Conservation (phyloP, 2,329 filamentous ascomycete genomes). For the Xylaria multiplex region DNA sequence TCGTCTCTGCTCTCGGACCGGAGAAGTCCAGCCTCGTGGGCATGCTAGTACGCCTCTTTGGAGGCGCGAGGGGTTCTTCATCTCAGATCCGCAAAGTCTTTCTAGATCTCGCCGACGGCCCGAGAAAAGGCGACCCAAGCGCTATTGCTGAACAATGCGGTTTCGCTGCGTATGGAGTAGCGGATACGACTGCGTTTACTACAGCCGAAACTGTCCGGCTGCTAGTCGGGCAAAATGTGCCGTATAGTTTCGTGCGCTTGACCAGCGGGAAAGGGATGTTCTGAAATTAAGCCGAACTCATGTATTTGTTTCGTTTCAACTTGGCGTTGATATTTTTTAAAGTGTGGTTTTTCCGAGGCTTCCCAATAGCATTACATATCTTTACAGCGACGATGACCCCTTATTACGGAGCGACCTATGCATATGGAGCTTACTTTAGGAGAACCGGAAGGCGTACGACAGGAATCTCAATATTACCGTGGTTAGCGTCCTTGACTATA, state of each 20-base stretch:
- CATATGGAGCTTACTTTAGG: background rate
- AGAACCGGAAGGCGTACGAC: background rate
- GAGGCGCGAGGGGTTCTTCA: slow-evolving; percentile 54
- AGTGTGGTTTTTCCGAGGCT: slow-evolving; percentile 1
- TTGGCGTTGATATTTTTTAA: slow-evolving; percentile 12
- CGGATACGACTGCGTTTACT: slow-evolving; percentile 84
- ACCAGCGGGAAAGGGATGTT: slow-evolving; percentile 66
- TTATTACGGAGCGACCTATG: background rate
- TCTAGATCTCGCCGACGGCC: slow-evolving; percentile 77
- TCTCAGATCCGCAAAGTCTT: slow-evolving; percentile 73
- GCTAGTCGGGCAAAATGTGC: slow-evolving; percentile 86
- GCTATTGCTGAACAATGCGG: slow-evolving; percentile 77
- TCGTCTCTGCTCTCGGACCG: slow-evolving; percentile 80
- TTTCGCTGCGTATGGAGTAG: slow-evolving; percentile 81
- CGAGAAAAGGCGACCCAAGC: slow-evolving; percentile 74
- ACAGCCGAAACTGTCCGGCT: slow-evolving; percentile 83
- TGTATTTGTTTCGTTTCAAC: background rate
- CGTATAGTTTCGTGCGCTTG: slow-evolving; percentile 85
- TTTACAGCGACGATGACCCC: background rate
- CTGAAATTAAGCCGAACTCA: slow-evolving; percentile 45
- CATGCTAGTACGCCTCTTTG: slow-evolving; percentile 79
- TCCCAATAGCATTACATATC: background rate
- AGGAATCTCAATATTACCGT: background rate
- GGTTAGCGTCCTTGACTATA: slow-evolving; percentile 9
- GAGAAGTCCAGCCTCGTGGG: slow-evolving; percentile 83